These are phyloP conservation scores for Rhynchospora breviuscula DNA, from an alignment of 176 grass and related monocot genomes.

Conservation along the genomic window DNA sequence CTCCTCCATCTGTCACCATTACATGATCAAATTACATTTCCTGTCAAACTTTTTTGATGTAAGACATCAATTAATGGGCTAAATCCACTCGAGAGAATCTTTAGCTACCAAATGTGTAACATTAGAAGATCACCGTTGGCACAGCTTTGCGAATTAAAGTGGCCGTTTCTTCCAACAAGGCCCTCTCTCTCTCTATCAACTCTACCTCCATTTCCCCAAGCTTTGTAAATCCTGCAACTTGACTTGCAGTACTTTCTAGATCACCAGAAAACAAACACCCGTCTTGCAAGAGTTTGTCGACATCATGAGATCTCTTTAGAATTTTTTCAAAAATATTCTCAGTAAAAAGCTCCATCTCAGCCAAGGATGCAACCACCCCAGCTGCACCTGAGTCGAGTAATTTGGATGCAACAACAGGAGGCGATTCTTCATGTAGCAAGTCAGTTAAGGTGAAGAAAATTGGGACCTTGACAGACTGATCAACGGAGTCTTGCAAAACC, in stretches of 20 bases:
- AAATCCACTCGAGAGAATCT: conserved; percentile 65
- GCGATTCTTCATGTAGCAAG: conserved; percentile 30
- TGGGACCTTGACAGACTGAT: conserved; percentile 68
- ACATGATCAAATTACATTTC: conserved; percentile 45
- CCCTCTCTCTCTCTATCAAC: conserved; percentile 60
- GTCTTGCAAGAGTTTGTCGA: conserved; percentile 27
- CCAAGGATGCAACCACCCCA: conserved; percentile 63
- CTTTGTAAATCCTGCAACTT: conserved; percentile 83
- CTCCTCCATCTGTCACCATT: conserved; percentile 86
- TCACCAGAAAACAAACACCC: conserved; percentile 35
- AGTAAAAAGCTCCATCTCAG: conserved; percentile 37
- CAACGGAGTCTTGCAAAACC: conserved; percentile 28
- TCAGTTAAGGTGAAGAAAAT: conserved; percentile 55
- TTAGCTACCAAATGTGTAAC: conserved; percentile 99
- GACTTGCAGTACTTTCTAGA: conserved; percentile 38
- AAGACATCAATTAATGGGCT: conserved; percentile 25
- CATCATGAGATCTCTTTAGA: conserved; percentile 39
- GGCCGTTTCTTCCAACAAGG: conserved; percentile 68
- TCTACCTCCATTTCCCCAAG: conserved; percentile 53
- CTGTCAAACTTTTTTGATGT: conserved; percentile 40
- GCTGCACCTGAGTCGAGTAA: conserved; percentile 70
- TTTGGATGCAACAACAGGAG: conserved; percentile 49
- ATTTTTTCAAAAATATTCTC: conserved; percentile 52
- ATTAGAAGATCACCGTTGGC: conserved; percentile 98
- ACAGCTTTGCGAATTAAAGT: conserved; percentile 74